Conservation (phyloP, 2,329 filamentous ascomycete genomes). For the Pseudogymnoascus sp. region DNA sequence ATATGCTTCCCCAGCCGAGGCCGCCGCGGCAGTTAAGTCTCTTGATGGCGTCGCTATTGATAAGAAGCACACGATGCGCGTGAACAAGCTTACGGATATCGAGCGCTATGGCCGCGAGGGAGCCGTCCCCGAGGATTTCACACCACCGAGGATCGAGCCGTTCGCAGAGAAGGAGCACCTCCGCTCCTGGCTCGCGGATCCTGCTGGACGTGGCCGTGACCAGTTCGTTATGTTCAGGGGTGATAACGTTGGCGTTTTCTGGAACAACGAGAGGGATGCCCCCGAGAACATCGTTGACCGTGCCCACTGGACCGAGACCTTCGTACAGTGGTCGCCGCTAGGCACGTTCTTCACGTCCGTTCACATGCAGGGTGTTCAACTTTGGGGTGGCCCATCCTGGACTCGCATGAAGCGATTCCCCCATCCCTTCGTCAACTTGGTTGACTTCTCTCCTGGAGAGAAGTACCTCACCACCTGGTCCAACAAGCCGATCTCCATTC, state of each 20-base stretch:
- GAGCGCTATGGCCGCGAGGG: constrained; percentile 94
- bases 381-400: constrained; percentile 92
- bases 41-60: constrained; percentile 84
- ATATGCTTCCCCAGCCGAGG: constrained; percentile 85
- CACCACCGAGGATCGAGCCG: constrained; percentile 69
- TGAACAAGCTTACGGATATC: constrained; percentile 98
- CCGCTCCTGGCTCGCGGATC: constrained; percentile 85
- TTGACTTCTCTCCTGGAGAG: constrained; percentile 91
- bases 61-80: constrained; percentile 89
- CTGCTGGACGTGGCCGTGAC: constrained; percentile 72
- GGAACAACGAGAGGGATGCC: constrained; percentile 92
- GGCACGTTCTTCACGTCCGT: constrained; percentile 93
- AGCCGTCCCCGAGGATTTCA: constrained; percentile 85
- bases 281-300: constrained; percentile 88
- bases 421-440: constrained; percentile 89
- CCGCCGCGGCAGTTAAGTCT: constrained; percentile 79
- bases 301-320: constrained; percentile 95
- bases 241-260: constrained; percentile 90
- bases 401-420: constrained; percentile 86
- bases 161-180: constrained; percentile 93
- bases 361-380: constrained; percentile 91
- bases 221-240: constrained; percentile 93
- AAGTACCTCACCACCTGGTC: constrained; percentile 97
- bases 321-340: constrained; percentile 94
- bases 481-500: constrained; percentile 83